A percentile compares a stretch with the other conserved stretches of the same genome.
Conservation (phyloP, 1,139 yeast genomes). For the Pichia sp. region DNA sequence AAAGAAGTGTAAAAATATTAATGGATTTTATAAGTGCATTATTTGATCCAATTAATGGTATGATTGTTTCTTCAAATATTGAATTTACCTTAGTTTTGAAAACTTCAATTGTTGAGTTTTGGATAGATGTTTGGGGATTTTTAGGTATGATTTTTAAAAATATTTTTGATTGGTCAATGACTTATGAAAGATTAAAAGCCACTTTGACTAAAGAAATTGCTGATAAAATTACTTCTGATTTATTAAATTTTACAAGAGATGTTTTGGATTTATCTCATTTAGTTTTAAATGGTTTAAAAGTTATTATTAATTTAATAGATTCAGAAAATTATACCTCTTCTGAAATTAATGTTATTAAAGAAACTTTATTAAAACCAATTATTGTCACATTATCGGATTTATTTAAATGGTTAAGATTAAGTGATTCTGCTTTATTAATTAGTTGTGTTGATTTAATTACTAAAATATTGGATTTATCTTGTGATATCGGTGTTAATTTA, state of each 20-base stretch:
- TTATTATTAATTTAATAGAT: slow-evolving; percentile 40
- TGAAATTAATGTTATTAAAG: slow-evolving; percentile 14
- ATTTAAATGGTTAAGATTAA: slow-evolving; percentile 74
- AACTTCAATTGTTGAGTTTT: slow-evolving; percentile 36
- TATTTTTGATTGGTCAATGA: slow-evolving; percentile 57
- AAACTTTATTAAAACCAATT: slow-evolving; percentile 33
- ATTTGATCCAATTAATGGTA: slow-evolving; percentile 61
- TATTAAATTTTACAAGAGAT: slow-evolving; percentile 64
- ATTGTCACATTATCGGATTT: slow-evolving; percentile 53
- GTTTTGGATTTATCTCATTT: slow-evolving; percentile 71
- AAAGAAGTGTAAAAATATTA: slow-evolving; percentile 59
- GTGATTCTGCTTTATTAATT: slow-evolving; percentile 67
- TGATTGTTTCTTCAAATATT: slow-evolving; percentile 31
- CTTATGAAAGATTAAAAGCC: slow-evolving; percentile 25
- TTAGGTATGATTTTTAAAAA: slow-evolving; percentile 60
- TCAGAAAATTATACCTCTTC: slow-evolving; percentile 15
- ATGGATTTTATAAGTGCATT: slow-evolving; percentile 67
- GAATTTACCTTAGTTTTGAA: slow-evolving; percentile 21
- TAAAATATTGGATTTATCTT: slow-evolving; percentile 59
- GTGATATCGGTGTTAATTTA: slow-evolving; percentile 38
- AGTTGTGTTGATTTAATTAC: slow-evolving; percentile 71
- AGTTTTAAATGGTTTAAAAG: slow-evolving; percentile 58
- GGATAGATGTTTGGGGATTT: slow-evolving; percentile 70
- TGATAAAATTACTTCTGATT: slow-evolving; percentile 20
- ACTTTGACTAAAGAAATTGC: slow-evolving; percentile 16